Conservation (phyloP, 2,329 filamentous ascomycete species). For the Fusarium transvaalense region DNA sequence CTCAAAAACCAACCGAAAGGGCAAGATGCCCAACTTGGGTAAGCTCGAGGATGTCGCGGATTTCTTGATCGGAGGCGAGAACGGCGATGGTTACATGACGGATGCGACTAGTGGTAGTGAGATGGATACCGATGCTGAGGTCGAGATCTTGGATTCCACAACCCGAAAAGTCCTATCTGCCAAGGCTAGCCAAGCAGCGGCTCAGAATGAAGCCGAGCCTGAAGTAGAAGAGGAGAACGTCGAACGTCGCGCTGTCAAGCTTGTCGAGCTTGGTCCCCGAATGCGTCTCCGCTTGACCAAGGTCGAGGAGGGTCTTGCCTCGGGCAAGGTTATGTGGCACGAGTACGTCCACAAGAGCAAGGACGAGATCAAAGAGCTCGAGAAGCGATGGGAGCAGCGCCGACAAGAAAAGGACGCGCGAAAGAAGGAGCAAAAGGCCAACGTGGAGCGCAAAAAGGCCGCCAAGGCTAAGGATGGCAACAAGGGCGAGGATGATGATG, state of each 20-base stretch:
- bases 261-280: conserved; percentile 91
- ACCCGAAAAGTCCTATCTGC: conserved; percentile 72
- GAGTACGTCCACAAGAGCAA: conserved; percentile 90
- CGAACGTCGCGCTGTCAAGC: conserved; percentile 88
- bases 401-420: conserved; percentile 85
- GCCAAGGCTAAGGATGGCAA: conserved; percentile 58
- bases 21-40: conserved; percentile 84
- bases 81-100: conserved; percentile 83
- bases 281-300: conserved; percentile 92
- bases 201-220: conserved; percentile 57
- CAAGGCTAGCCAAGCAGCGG: conserved; percentile 59
- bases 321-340: conserved; percentile 96
- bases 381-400: conserved; percentile 84
- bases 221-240: conserved; percentile 68
- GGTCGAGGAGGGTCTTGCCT: conserved; percentile 93
- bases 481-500: conserved; percentile 48
- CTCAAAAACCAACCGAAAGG: conserved; percentile 71
- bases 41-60: conserved; percentile 94
- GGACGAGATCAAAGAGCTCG: conserved; percentile 81
- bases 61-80: conserved; percentile 88
- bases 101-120: conserved; percentile 90
- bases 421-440: conserved; percentile 86
- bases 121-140: conserved; percentile 92
- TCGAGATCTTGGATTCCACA: conserved; percentile 80
- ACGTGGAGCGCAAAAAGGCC: conserved; percentile 85